Percentiles rank a stretch among this genome's conserved stretches.
Evolutionary conservation across 2,329 filamentous ascomycete species (phyloP).

Genomic region (Davidsoniella australis): DNA sequence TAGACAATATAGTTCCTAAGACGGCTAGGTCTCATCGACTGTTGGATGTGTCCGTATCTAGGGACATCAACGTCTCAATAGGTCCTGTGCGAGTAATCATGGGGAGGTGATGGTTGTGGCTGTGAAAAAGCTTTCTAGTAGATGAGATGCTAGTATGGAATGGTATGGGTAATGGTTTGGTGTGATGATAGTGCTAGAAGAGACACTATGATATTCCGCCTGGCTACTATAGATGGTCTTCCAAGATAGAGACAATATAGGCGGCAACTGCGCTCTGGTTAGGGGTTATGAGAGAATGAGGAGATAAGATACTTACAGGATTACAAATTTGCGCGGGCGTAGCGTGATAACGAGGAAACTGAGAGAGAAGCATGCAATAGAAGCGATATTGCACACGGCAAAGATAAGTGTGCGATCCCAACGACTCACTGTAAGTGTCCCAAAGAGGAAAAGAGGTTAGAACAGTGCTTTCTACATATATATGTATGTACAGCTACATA

Average conservation of each 20-base stretch:
- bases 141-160: no score
- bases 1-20: no score
- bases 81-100: no score
- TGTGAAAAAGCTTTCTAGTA: neutral
- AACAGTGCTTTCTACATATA: slow-evolving; percentile 1
- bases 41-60: no score
- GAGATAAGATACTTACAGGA: slow-evolving; percentile 56
- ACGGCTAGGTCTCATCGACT: no score
- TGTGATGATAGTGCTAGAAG: no score
- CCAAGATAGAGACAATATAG: neutral
- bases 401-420: slow-evolving; percentile 95
- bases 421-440: slow-evolving; percentile 57
- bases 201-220: no score
- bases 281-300: neutral
- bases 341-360: slow-evolving; percentile 61
- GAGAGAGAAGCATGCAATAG: slow-evolving; percentile 76
- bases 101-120: neutral
- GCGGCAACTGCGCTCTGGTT: no score
- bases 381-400: slow-evolving; percentile 74
- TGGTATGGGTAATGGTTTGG: no score
- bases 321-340: slow-evolving; percentile 84
- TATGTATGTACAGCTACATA: neutral
- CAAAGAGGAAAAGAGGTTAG: slow-evolving; percentile 15
- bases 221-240: no score
- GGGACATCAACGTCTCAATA: no score